Conservation (phyloP, 1,284 basidiomycete species). For the Inonotus hispidus region DNA sequence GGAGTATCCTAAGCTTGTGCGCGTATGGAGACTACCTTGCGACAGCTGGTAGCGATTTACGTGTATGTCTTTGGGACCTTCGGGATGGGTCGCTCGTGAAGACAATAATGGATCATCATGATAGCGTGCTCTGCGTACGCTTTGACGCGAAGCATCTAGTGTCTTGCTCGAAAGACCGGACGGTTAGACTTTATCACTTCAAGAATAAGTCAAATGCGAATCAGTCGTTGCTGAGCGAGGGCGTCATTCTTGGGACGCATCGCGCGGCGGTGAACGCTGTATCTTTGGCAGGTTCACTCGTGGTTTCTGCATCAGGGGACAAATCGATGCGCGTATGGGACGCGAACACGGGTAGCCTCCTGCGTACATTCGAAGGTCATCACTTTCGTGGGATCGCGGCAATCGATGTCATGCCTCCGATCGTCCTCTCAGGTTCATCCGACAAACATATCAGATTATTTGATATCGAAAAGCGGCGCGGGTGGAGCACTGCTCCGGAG, state of each 20-base stretch:
- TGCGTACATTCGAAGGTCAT: conserved; percentile 71
- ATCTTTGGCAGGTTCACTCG: conserved; percentile 56
- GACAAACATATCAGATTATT: conserved; percentile 74
- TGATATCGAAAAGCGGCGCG: conserved; percentile 54
- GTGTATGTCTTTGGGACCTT: conserved; percentile 74
- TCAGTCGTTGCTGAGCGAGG: conserved; percentile 49
- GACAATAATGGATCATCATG: conserved; percentile 63
- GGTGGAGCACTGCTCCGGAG: conserved; percentile 72
- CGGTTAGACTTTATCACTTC: conserved; percentile 10
- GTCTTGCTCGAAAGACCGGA: conserved; percentile 78
- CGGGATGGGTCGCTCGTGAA: conserved; percentile 45
- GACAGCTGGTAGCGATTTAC: conserved; percentile 75
- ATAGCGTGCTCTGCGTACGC: conserved; percentile 80
- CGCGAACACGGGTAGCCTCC: conserved; percentile 59
- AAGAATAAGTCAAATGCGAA: conserved; percentile 9
- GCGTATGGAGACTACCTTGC: conserved; percentile 58
- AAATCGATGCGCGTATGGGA: conserved; percentile 79
- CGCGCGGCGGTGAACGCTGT: conserved; percentile 84
- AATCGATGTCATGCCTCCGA: conserved; percentile 64
- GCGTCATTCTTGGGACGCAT: conserved; percentile 62
- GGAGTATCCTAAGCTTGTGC: conserved; percentile 74
- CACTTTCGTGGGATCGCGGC: conserved; percentile 76
- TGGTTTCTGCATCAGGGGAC: conserved; percentile 83
- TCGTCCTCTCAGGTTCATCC: conserved; percentile 77
- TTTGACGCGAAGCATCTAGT: conserved; percentile 67